A percentile compares a stretch with the other conserved stretches of the same genome.
Evolutionary conservation across 495 filamentous ascomycete genomes (phyloP).

Genomic region (Talaromyces nanjingensis): DNA sequence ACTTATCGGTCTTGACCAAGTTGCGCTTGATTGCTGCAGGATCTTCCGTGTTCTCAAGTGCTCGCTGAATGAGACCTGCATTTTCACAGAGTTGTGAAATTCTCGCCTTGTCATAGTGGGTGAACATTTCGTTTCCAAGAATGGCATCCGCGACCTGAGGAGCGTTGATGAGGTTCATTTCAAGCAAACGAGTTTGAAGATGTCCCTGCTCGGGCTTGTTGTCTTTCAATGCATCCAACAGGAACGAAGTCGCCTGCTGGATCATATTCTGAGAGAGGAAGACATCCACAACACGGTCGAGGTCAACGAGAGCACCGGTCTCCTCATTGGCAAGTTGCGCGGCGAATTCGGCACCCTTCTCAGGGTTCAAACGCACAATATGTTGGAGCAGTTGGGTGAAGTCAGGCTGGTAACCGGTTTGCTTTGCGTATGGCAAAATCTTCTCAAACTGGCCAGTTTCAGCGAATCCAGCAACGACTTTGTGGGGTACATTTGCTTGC

Average conservation of each 20-base stretch:
- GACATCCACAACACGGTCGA: conserved; percentile 93
- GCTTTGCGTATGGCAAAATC: conserved; percentile 83
- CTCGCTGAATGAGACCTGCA: conserved; percentile 77
- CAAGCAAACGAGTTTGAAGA: conserved; percentile 86
- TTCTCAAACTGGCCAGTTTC: conserved; percentile 95
- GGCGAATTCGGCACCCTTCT: conserved; percentile 93
- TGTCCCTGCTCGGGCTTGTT: conserved; percentile 92
- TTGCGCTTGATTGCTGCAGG: conserved; percentile 85
- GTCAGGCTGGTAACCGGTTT: conserved; percentile 81
- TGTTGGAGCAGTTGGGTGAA: conserved; percentile 86
- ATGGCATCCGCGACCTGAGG: conserved; percentile 98
- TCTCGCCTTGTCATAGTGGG: conserved; percentile 82
- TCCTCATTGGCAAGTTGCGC: conserved; percentile 79
- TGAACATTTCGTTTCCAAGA: conserved; percentile 95
- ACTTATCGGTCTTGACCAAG: conserved; percentile 70
- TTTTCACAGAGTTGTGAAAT: conserved; percentile 89
- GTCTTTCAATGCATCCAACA: conserved; percentile 87
- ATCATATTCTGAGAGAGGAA: conserved; percentile 98
- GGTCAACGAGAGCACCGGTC: conserved; percentile 76
- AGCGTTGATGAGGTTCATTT: conserved; percentile 97
- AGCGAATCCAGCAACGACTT: conserved; percentile 89
- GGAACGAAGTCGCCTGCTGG: conserved; percentile 93
- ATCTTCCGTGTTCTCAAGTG: conserved; percentile 91
- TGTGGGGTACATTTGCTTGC: conserved; percentile 77
- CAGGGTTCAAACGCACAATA: conserved; percentile 85